phyloP scores from a whole-genome alignment of 1,284 basidiomycete species.

The Ganoderma resinaceum region DNA sequence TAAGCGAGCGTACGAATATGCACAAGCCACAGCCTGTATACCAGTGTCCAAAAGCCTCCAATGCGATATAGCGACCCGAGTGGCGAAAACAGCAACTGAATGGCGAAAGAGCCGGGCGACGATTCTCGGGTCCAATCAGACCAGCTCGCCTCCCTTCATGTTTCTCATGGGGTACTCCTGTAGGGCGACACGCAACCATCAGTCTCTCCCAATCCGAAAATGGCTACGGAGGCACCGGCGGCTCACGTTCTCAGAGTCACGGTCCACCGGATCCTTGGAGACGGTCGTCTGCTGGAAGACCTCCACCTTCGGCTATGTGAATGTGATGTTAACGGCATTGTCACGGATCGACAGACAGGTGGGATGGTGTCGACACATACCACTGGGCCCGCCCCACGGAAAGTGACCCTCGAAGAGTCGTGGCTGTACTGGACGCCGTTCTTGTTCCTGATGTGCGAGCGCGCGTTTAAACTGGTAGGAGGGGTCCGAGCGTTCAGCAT shows the following conservation, averaged over 20 bases:
- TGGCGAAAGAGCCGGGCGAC: no score
- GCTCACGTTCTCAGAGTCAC: neutral
- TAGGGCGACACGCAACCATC: neutral
- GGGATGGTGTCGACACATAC: neutral
- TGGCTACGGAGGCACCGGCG: neutral
- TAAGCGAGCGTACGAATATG: neutral
- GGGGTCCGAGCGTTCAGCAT: neutral
- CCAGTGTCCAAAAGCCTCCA: neutral
- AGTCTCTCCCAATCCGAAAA: neutral
- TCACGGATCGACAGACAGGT: no score
- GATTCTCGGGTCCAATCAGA: no score
- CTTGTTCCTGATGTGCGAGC: slow-evolving; percentile 1
- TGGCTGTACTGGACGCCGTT: neutral
- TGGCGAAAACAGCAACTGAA: no score
- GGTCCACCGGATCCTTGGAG: neutral
- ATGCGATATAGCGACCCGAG: no score
- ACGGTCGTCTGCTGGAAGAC: neutral
- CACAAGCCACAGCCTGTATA: neutral
- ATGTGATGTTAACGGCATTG: neutral
- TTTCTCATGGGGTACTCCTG: neutral
- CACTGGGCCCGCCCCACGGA: neutral
- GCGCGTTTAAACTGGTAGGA: slow-evolving; percentile 1
- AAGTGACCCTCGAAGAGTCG: slow-evolving; percentile 2
- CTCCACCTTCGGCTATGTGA: neutral
- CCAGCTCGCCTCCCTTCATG: slow-evolving; percentile 1